phyloP scores from a whole-genome alignment of 2,329 filamentous ascomycete species.

The Fusarium succisae region DNA sequence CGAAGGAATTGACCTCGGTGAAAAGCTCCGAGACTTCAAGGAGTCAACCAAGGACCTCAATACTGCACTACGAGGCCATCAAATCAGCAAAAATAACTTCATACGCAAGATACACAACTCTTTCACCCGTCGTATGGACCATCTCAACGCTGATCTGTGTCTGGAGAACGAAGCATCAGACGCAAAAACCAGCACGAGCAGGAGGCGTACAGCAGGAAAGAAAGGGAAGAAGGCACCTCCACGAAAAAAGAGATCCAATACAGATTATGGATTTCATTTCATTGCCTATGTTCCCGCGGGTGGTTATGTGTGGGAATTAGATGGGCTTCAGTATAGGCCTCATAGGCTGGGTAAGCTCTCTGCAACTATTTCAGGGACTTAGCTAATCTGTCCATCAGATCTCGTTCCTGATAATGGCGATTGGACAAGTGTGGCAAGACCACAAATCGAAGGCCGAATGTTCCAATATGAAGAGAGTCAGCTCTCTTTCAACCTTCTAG shows the following conservation, averaged over 20 bases:
- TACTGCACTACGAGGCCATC: slow-evolving; percentile 78
- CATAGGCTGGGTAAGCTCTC: slow-evolving; percentile 48
- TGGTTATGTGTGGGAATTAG: slow-evolving; percentile 86
- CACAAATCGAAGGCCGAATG: slow-evolving; percentile 75
- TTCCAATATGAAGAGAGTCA: slow-evolving; percentile 69
- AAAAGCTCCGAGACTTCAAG: slow-evolving; percentile 77
- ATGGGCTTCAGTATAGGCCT: slow-evolving; percentile 81
- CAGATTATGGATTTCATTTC: slow-evolving; percentile 82
- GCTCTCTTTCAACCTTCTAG: slow-evolving; percentile 80
- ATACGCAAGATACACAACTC: slow-evolving; percentile 89
- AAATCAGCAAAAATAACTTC: slow-evolving; percentile 77
- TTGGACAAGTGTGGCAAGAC: slow-evolving; percentile 74
- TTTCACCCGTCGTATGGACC: slow-evolving; percentile 81
- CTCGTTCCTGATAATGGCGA: slow-evolving; percentile 46
- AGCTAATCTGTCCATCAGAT: slow-evolving; percentile 24
- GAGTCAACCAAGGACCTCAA: slow-evolving; percentile 73
- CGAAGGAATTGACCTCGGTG: slow-evolving; percentile 71
- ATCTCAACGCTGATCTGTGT: slow-evolving; percentile 75
- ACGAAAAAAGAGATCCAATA: slow-evolving; percentile 53
- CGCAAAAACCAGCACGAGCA: slow-evolving; percentile 46
- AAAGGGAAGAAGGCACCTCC: slow-evolving; percentile 46
- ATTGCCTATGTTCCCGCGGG: slow-evolving; percentile 84
- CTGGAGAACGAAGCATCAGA: slow-evolving; percentile 65
- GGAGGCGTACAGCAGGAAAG: slow-evolving; percentile 47
- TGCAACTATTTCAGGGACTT: too few species aligned